These are phyloP conservation scores for Boletus sp. DNA, from an alignment of 768 basidiomycete genomes.

Conservation along the genomic window DNA sequence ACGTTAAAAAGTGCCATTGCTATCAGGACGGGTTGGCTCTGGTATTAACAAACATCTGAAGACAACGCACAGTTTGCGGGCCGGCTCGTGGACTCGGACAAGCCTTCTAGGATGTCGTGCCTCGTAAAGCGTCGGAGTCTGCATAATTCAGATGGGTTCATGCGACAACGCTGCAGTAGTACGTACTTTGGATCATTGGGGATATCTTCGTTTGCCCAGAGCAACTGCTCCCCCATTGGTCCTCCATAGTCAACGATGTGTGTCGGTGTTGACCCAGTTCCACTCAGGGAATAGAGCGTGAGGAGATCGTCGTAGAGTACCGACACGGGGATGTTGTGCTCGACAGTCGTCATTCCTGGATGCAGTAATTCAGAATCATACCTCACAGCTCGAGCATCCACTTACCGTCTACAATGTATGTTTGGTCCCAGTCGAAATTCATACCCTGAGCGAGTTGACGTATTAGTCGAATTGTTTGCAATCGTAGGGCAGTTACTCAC, in stretches of 20 bases:
- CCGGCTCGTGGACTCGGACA: slow-evolving; percentile 60
- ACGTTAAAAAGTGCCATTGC: slow-evolving; percentile 69
- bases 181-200: slow-evolving; percentile 67
- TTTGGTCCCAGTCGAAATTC: slow-evolving; percentile 78
- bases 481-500: slow-evolving; percentile 28
- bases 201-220: slow-evolving; percentile 66
- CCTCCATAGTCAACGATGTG: slow-evolving; percentile 82
- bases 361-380: neutral
- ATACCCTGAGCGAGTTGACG: slow-evolving; percentile 44
- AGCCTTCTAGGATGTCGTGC: slow-evolving; percentile 59
- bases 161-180: neutral
- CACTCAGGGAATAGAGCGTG: slow-evolving; percentile 61
- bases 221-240: slow-evolving; percentile 59
- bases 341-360: slow-evolving; percentile 73
- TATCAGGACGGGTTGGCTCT: slow-evolving; percentile 22
- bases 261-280: slow-evolving; percentile 71
- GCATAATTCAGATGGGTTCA: neutral
- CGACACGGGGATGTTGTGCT: slow-evolving; percentile 68
- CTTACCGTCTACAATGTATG: slow-evolving; percentile 75
- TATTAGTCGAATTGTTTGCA: neutral
- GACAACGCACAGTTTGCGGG: slow-evolving; percentile 53
- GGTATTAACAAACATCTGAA: neutral
- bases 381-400: neutral
- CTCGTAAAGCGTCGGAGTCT: slow-evolving; percentile 64
- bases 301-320: slow-evolving; percentile 65